Evolutionary conservation across 805 yeast species (phyloP).

Genomic region (Metschnikowia gelsemii): DNA sequence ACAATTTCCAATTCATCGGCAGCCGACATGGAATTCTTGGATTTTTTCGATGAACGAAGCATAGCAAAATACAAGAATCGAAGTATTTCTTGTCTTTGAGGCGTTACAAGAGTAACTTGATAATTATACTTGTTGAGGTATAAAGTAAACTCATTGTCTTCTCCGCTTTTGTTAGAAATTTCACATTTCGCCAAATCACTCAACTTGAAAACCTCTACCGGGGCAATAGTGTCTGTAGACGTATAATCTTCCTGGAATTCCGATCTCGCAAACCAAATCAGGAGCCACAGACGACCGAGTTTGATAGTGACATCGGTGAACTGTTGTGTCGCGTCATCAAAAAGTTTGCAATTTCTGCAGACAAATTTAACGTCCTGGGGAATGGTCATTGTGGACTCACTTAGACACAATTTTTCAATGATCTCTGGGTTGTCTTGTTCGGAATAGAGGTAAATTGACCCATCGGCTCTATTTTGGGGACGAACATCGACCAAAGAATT

Average conservation of each 20-base stretch:
- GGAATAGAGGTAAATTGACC: constrained; percentile 30
- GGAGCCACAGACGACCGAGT: constrained; percentile 69
- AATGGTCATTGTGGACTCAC: constrained; percentile 33
- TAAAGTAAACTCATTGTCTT: constrained; percentile 35
- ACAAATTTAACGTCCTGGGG: constrained; percentile 37
- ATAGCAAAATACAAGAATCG: constrained; percentile 65
- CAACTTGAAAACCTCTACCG: constrained; percentile 36
- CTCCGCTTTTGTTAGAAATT: constrained; percentile 24
- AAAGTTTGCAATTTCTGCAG: constrained; percentile 28
- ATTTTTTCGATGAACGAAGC: constrained; percentile 49
- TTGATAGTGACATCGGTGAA: constrained; percentile 61
- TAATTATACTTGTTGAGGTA: constrained; percentile 26
- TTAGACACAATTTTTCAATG: constrained; percentile 36
- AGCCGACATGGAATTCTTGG: constrained; percentile 18
- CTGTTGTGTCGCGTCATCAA: constrained; percentile 22
- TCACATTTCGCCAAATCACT: constrained; percentile 40
- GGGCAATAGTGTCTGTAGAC: constrained; percentile 30
- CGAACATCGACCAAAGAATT: constrained; percentile 25
- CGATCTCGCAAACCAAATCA: constrained; percentile 36
- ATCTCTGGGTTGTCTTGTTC: constrained; percentile 35
- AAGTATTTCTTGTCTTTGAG: constrained; percentile 57
- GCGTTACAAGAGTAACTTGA: constrained; percentile 32
- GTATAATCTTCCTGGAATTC: constrained; percentile 21
- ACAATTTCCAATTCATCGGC: constrained; percentile 48
- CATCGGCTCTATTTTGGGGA: constrained; percentile 16